A percentile compares a stretch with the other conserved stretches of the same genome.
Conservation (phyloP, 2,329 filamentous ascomycete genomes). For the Lizonia empirigonia region DNA sequence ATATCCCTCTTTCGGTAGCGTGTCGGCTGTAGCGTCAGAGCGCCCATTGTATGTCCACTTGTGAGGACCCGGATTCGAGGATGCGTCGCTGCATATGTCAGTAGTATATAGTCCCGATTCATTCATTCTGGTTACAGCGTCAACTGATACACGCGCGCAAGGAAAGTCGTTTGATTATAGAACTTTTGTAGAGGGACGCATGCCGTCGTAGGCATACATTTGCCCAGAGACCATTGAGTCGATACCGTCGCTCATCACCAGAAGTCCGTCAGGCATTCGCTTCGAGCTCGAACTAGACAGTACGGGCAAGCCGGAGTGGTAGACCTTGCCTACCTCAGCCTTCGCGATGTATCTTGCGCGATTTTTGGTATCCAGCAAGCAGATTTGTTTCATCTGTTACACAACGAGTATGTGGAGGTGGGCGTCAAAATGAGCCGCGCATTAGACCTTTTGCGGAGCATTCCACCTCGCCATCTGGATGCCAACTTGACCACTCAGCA, state of each 20-base stretch:
- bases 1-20: slow-evolving; percentile 8
- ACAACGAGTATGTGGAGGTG: background rate
- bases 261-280: background rate
- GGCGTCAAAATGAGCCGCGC: background rate
- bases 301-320: slow-evolving; percentile 1
- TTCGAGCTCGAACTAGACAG: slow-evolving; percentile 2
- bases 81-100: background rate
- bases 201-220: background rate
- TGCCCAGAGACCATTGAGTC: background rate
- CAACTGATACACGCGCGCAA: background rate
- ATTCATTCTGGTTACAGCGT: background rate
- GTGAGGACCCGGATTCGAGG: background rate
- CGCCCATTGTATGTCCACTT: background rate
- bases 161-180: background rate
- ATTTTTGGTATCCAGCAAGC: slow-evolving; percentile 4
- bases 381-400: background rate
- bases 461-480: background rate
- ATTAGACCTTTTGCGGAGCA: background rate
- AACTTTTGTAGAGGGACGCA: no score
- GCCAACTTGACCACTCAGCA: background rate
- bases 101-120: background rate
- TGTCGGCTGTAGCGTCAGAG: background rate
- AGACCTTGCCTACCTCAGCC: background rate
- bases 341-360: slow-evolving; percentile 6
- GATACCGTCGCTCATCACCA: background rate